Evolutionary conservation across 257 asterid genomes (phyloP).

Genomic region (Plantago major): DNA sequence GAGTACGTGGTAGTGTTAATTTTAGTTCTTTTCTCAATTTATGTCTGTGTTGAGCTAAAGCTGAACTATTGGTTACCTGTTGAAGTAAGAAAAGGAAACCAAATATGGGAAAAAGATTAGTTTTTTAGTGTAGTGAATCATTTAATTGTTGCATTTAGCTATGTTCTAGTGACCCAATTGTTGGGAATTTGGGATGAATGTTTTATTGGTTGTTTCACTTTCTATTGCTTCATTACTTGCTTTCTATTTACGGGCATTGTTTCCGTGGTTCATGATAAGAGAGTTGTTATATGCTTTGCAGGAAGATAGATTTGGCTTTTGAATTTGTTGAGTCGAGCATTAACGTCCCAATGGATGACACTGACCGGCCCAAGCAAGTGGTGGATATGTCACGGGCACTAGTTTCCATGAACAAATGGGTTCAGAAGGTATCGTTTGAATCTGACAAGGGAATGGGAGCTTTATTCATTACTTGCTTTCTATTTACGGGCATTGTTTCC

Average conservation of each 20-base stretch:
- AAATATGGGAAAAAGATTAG: neutral
- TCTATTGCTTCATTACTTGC: too few species aligned
- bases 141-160: too few species aligned
- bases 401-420: constrained; percentile 61
- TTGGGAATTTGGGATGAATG: too few species aligned
- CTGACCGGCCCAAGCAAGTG: constrained; percentile 32
- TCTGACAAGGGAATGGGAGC: constrained; percentile 50
- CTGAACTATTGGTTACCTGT: neutral
- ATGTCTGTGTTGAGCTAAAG: too few species aligned
- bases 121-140: neutral
- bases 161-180: too few species aligned
- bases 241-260: too few species aligned
- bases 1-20: constrained; percentile 27
- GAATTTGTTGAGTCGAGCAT: constrained; percentile 49
- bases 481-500: too few species aligned
- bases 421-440: constrained; percentile 58
- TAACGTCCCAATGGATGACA: constrained; percentile 23
- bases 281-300: constrained; percentile 33
- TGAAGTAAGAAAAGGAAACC: neutral
- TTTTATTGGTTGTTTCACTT: neutral
- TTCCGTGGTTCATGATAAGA: neutral
- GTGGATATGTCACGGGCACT: constrained; percentile 57
- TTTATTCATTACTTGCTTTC: too few species aligned
- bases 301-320: constrained; percentile 68
- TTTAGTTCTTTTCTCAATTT: neutral